These are phyloP conservation scores for Endogone sp. DNA, from an alignment of 192 early-diverging fungal species.

Conservation along the genomic window DNA sequence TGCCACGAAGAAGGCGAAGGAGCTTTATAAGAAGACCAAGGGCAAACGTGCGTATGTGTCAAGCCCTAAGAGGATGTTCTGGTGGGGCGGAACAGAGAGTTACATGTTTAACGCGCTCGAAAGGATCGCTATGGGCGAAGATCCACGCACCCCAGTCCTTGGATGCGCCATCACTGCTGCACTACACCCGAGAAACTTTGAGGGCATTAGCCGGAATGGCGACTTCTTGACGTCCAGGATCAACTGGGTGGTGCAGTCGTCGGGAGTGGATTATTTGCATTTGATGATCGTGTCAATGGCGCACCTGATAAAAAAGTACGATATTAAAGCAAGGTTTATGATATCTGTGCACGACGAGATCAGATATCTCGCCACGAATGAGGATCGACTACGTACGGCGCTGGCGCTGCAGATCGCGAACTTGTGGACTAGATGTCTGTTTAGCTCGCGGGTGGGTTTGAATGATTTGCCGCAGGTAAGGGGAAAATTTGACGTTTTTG, in stretches of 20 bases:
- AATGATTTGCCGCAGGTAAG: slow-evolving; percentile 78
- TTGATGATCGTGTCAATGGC: slow-evolving; percentile 83
- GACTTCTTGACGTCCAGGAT: slow-evolving; percentile 83
- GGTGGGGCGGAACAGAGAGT: slow-evolving; percentile 89
- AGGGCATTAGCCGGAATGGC: slow-evolving; percentile 34
- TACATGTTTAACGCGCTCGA: slow-evolving; percentile 95
- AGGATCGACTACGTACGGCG: slow-evolving; percentile 67
- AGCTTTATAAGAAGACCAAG: slow-evolving; percentile 81
- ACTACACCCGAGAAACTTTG: slow-evolving; percentile 55
- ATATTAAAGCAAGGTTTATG: slow-evolving; percentile 81
- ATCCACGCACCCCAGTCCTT: slow-evolving; percentile 83
- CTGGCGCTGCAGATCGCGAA: slow-evolving; percentile 89
- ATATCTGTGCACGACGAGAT: slow-evolving; percentile 95
- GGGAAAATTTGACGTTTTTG: neutral
- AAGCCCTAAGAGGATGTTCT: slow-evolving; percentile 44
- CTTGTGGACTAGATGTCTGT: slow-evolving; percentile 88
- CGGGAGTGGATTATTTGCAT: slow-evolving; percentile 96
- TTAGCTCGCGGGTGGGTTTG: slow-evolving; percentile 82
- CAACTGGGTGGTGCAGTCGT: slow-evolving; percentile 98
- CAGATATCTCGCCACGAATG: slow-evolving; percentile 78
- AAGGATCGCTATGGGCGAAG: slow-evolving; percentile 62
- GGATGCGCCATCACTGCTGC: slow-evolving; percentile 88
- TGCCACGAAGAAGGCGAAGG: slow-evolving; percentile 59
- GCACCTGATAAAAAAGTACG: slow-evolving; percentile 73
- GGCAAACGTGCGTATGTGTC: slow-evolving; percentile 34